phyloP scores from a whole-genome alignment of 163 green algal genomes.

The Scenedesmus sp. region DNA sequence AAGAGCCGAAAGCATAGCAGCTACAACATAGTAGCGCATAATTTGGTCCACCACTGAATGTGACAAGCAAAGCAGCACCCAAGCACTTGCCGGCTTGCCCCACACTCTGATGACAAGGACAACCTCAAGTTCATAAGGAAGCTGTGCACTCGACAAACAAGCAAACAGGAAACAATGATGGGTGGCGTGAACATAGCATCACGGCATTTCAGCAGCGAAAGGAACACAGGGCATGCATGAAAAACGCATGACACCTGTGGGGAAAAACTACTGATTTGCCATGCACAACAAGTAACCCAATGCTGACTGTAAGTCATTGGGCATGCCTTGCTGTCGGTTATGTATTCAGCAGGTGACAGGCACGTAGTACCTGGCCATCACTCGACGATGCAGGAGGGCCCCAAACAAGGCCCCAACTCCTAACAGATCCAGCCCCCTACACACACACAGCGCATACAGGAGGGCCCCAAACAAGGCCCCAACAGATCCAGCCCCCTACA shows the following conservation, averaged over 20 bases:
- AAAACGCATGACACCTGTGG: background rate
- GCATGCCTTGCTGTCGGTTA: background rate
- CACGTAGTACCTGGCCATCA: background rate
- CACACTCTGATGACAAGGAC: background rate
- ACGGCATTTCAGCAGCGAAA: conserved; percentile 1
- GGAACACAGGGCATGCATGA: background rate
- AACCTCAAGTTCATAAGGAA: background rate
- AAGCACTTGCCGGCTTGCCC: background rate
- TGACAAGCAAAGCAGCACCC: background rate
- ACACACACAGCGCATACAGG: too few relatives aligned
- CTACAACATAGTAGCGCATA: background rate
- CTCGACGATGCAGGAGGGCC: too few relatives aligned
- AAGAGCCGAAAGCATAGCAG: background rate
- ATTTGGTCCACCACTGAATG: background rate
- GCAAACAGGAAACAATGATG: background rate
- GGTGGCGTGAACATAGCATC: background rate
- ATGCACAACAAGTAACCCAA: background rate
- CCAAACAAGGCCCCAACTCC: background rate
- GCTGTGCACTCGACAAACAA: background rate
- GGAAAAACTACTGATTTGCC: background rate
- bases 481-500: too few relatives aligned
- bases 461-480: too few relatives aligned
- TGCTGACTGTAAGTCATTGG: background rate
- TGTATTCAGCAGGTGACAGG: background rate
- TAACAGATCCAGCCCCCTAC: background rate